Evolutionary conservation across 176 grass and related monocot genomes (phyloP).

Genomic region (Calamus simplicifolius): DNA sequence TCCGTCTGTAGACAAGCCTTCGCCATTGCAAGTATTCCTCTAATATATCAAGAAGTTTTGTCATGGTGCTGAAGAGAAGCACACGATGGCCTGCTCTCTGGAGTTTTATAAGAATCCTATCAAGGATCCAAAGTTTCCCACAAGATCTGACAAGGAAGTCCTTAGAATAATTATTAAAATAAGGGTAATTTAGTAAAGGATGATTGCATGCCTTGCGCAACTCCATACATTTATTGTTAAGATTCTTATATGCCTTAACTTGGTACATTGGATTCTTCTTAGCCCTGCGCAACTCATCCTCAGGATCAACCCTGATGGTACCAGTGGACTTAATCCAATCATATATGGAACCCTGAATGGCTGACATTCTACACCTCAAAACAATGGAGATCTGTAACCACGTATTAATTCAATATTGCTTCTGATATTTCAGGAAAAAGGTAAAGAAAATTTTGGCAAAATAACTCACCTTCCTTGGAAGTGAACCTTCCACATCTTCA

Average conservation of each 20-base stretch:
- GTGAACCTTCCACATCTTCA: conserved; percentile 99
- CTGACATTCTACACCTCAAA: conserved; percentile 97
- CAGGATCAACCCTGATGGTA: conserved; percentile 98
- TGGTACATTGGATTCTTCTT: conserved; percentile 92
- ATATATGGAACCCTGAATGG: conserved; percentile 85
- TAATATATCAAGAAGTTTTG: conserved; percentile 95
- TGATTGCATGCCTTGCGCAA: conserved; percentile 99
- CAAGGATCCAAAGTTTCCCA: conserved; percentile 97
- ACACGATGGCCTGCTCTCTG: conserved; percentile 84
- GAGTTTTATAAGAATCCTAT: conserved; percentile 95
- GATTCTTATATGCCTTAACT: conserved; percentile 75
- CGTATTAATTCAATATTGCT: conserved; percentile 22
- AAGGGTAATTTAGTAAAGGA: conserved; percentile 85
- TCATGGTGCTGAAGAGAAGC: conserved; percentile 99
- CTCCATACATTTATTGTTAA: conserved; percentile 99
- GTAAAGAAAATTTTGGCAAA: not conserved
- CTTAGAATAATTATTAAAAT: conserved; percentile 59
- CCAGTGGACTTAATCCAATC: conserved; percentile 99
- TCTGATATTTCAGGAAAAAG: not conserved
- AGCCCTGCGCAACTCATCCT: conserved; percentile 60
- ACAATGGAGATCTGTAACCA: conserved; percentile 73
- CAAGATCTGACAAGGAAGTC: conserved; percentile 92
- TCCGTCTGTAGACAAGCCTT: conserved; percentile 74
- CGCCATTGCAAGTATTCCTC: conserved; percentile 98
- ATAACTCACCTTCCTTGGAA: conserved; percentile 70